phyloP scores from a whole-genome alignment of 2,329 filamentous ascomycete genomes.

The Ophiostoma himal-ulmi region DNA sequence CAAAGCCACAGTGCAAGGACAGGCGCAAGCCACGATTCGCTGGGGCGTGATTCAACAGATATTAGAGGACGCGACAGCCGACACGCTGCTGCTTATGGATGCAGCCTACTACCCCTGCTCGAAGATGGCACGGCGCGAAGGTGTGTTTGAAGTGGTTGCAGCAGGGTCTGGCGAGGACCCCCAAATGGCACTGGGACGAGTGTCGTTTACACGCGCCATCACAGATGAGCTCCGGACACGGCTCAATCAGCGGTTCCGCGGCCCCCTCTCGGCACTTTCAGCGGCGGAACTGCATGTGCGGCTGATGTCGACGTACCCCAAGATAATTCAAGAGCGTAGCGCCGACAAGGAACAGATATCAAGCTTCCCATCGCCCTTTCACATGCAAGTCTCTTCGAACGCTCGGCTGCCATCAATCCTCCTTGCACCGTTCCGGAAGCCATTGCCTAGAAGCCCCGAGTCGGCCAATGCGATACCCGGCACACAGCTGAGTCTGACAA shows the following conservation, averaged over 20 bases:
- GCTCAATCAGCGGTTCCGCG: constrained; percentile 40
- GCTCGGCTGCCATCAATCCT: constrained; percentile 51
- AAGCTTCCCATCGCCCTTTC: constrained; percentile 50
- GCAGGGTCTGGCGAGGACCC: constrained; percentile 51
- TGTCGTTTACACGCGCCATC: constrained; percentile 48
- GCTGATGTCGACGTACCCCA: constrained; percentile 45
- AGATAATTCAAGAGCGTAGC: constrained; percentile 45
- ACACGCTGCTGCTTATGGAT: constrained; percentile 55
- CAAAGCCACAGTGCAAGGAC: constrained; percentile 35
- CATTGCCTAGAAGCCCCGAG: constrained; percentile 40
- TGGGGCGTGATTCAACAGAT: constrained; percentile 54
- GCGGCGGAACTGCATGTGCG: constrained; percentile 47
- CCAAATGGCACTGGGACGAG: constrained; percentile 42
- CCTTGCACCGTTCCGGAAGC: constrained; percentile 44
- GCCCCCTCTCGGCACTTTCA: constrained; percentile 39
- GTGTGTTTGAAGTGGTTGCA: constrained; percentile 52
- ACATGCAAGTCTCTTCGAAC: constrained; percentile 51
- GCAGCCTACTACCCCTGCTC: constrained; percentile 52
- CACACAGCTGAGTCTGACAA: constrained; percentile 45
- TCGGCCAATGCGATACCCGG: constrained; percentile 29
- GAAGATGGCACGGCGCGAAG: constrained; percentile 46
- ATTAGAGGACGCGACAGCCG: constrained; percentile 50
- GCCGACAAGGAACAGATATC: constrained; percentile 43
- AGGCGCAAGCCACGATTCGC: constrained; percentile 40
- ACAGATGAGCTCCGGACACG: constrained; percentile 46